These are phyloP conservation scores for Aspergillus nanangensis DNA, from an alignment of 495 filamentous ascomycete genomes.

Conservation along the genomic window DNA sequence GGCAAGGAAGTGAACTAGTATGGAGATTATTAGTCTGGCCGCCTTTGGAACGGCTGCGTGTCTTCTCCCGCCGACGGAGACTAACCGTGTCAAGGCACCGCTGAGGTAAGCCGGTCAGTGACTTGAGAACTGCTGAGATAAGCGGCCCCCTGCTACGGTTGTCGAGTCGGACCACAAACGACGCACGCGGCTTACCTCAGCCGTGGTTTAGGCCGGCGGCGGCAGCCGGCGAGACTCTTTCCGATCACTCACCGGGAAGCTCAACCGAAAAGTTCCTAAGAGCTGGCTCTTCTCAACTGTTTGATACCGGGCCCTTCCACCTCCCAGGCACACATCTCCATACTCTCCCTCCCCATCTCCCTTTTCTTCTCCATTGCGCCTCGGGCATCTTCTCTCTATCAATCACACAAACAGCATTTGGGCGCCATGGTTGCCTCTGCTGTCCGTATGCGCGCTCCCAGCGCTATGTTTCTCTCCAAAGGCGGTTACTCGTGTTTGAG, in stretches of 20 bases:
- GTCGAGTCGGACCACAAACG: too few species aligned
- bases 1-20: slow-evolving; percentile 8
- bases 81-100: too few species aligned
- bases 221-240: slow-evolving; percentile 17
- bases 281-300: slow-evolving; percentile 17
- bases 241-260: slow-evolving; percentile 36
- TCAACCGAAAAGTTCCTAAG: slow-evolving; percentile 45
- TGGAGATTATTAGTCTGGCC: too few species aligned
- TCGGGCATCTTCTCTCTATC: slow-evolving; percentile 24
- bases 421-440: slow-evolving; percentile 43
- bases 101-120: too few species aligned
- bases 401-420: slow-evolving; percentile 25
- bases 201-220: slow-evolving; percentile 21
- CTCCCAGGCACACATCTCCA: slow-evolving; percentile 26
- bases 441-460: slow-evolving; percentile 45
- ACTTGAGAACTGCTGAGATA: slow-evolving; percentile 16
- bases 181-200: too few species aligned
- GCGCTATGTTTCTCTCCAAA: slow-evolving; percentile 40
- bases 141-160: too few species aligned
- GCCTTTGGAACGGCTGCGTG: too few species aligned
- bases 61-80: slow-evolving; percentile 15
- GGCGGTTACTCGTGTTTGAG: slow-evolving; percentile 39
- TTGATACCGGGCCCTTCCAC: slow-evolving; percentile 18
- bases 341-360: slow-evolving; percentile 25
- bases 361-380: slow-evolving; percentile 15